Evolutionary conservation across 768 basidiomycete genomes (phyloP).

Genomic region (Chalciporus piperatus): DNA sequence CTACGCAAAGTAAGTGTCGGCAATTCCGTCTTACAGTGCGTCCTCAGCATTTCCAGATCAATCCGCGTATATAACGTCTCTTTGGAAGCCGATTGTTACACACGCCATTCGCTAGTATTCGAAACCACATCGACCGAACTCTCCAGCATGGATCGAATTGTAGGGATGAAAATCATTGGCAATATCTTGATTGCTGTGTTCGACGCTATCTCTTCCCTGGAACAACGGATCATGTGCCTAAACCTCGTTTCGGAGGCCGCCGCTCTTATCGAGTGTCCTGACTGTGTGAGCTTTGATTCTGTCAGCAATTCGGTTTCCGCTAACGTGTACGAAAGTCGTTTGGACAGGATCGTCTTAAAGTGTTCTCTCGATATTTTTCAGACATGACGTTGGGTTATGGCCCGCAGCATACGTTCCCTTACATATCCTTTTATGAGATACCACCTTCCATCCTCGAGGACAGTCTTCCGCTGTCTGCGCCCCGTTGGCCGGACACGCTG

Average conservation of each 20-base stretch:
- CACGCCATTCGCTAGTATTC: slow-evolving; percentile 11
- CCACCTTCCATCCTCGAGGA: slow-evolving; percentile 13
- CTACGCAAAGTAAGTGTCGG: slow-evolving; percentile 15
- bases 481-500: slow-evolving; percentile 16
- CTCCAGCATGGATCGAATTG: slow-evolving; percentile 13
- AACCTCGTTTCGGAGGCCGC: slow-evolving; percentile 15
- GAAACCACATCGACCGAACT: slow-evolving; percentile 16
- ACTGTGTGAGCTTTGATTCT: slow-evolving; percentile 13
- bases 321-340: slow-evolving; percentile 11
- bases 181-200: slow-evolving; percentile 20
- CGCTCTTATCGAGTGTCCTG: slow-evolving; percentile 13
- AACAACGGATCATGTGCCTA: slow-evolving; percentile 16
- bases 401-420: neutral
- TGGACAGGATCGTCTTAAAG: slow-evolving; percentile 12
- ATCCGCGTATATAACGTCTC: slow-evolving; percentile 24
- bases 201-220: neutral
- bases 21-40: neutral
- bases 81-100: slow-evolving; percentile 5
- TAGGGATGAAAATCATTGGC: slow-evolving; percentile 20
- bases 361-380: slow-evolving; percentile 11
- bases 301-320: neutral
- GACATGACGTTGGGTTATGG: neutral
- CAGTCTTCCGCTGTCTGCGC: neutral
- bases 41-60: slow-evolving; percentile 12
- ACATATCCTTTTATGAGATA: slow-evolving; percentile 14